Evolutionary conservation across 139 green algal genomes (phyloP).

Genomic region (Chlorella sp.): DNA sequence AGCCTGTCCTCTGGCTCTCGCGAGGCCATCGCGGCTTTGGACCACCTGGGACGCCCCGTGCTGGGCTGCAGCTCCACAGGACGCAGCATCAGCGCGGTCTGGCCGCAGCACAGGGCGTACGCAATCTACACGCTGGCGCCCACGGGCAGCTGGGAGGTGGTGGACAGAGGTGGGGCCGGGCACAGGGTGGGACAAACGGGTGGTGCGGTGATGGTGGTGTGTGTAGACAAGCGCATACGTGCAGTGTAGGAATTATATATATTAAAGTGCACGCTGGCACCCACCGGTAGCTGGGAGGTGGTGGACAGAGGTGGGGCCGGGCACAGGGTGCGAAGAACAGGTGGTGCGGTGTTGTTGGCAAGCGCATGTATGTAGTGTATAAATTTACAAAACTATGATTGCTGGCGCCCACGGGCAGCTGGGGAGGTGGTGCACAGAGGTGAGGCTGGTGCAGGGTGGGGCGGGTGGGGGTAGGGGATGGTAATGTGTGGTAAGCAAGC

Average conservation of each 20-base stretch:
- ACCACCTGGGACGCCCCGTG: constrained; percentile 34
- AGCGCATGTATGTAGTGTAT: not conserved
- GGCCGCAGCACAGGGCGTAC: constrained; percentile 41
- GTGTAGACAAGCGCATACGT: not conserved
- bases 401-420: constrained; percentile 33
- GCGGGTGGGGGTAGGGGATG: not conserved
- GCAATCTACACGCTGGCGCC: constrained; percentile 34
- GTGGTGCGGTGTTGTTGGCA: not conserved
- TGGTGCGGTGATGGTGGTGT: not conserved
- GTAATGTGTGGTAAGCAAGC: no score
- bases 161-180: constrained; percentile 36
- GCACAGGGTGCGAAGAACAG: no score
- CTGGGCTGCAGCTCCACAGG: constrained; percentile 39
- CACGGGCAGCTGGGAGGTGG: constrained; percentile 40
- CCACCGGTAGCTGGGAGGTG: constrained; percentile 41
- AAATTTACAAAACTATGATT: not conserved
- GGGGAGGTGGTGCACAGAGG: constrained; percentile 42
- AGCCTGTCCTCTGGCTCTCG: constrained; percentile 17
- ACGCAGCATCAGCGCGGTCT: constrained; percentile 37
- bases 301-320: constrained; percentile 37
- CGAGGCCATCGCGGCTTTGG: constrained; percentile 34
- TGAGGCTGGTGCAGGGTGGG: not conserved
- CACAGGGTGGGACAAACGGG: not conserved
- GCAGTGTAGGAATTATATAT: not conserved
- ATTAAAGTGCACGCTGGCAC: constrained; percentile 17